Conservation (phyloP, 2,329 filamentous ascomycete genomes). For the Hymenotorrendiella dingleyae region DNA sequence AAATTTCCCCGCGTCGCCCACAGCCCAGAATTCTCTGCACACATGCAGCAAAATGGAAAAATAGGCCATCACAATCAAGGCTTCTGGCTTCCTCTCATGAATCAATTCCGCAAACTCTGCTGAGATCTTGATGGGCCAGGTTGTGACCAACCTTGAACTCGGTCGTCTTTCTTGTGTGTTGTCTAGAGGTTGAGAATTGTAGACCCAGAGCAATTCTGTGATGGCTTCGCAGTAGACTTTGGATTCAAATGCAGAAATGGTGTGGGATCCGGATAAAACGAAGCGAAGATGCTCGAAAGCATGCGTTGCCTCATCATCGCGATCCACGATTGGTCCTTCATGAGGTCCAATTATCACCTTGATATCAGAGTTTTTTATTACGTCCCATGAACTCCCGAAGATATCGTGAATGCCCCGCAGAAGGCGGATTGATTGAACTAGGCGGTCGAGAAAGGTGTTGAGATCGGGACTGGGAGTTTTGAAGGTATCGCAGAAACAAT, state of each 20-base stretch:
- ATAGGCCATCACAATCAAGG: conserved; percentile 33
- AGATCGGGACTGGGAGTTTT: conserved; percentile 26
- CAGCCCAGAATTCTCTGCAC: conserved; percentile 19
- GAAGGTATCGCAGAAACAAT: conserved; percentile 35
- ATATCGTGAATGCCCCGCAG: conserved; percentile 27
- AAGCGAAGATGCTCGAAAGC: conserved; percentile 4
- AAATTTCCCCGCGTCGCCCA: conserved; percentile 21
- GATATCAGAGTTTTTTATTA: conserved; percentile 24
- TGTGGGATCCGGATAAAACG: conserved; percentile 2
- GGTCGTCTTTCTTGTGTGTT: background rate
- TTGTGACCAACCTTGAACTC: conserved; percentile 21
- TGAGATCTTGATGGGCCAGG: conserved; percentile 33
- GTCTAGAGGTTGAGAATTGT: conserved; percentile 9
- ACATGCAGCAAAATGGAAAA: conserved; percentile 33
- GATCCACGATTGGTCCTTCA: background rate
- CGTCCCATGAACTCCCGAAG: conserved; percentile 17
- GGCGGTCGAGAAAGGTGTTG: conserved; percentile 24
- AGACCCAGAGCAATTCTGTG: conserved; percentile 12
- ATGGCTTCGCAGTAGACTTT: conserved; percentile 10
- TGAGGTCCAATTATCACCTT: conserved; percentile 16
- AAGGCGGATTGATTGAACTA: conserved; percentile 26
- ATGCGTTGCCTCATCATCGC: conserved; percentile 8
- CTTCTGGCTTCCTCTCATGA: conserved; percentile 29
- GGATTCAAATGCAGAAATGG: background rate
- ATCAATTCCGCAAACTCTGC: conserved; percentile 30